Conservation (phyloP, 306 rosid genomes). For the Sicyos baderoa region DNA sequence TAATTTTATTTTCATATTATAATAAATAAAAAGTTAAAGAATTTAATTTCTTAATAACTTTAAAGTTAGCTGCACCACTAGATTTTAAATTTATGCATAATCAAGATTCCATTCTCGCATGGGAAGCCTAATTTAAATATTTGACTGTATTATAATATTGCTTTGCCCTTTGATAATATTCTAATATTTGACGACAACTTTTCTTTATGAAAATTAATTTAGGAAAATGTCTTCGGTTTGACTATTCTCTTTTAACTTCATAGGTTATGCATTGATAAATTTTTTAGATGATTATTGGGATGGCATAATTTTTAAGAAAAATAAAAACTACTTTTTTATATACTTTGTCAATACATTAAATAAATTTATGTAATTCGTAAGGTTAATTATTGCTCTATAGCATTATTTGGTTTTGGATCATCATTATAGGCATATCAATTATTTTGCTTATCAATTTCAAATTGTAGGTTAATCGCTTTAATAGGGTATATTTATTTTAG, state of each 20-base stretch:
- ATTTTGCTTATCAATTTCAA: no score
- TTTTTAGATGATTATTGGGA: not conserved
- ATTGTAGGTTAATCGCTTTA: no score
- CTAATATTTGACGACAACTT: constrained; percentile 14
- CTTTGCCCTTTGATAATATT: not conserved
- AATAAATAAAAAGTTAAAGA: not conserved
- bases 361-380: no score
- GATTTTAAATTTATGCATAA: constrained; percentile 7
- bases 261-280: not conserved
- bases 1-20: not conserved
- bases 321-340: not conserved
- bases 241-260: constrained; percentile 3
- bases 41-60: constrained; percentile 2
- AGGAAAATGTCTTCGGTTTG: not conserved
- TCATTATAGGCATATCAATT: no score
- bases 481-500: no score
- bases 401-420: no score
- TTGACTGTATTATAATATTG: constrained; percentile 14
- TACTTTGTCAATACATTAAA: no score
- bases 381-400: no score
- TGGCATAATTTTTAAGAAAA: not conserved
- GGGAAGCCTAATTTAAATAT: constrained; percentile 15
- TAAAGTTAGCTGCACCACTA: constrained; percentile 17
- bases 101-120: constrained; percentile 19
- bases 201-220: not conserved